Conservation (phyloP, 2,329 filamentous ascomycete genomes). For the Ceratocystis eucalypticola region DNA sequence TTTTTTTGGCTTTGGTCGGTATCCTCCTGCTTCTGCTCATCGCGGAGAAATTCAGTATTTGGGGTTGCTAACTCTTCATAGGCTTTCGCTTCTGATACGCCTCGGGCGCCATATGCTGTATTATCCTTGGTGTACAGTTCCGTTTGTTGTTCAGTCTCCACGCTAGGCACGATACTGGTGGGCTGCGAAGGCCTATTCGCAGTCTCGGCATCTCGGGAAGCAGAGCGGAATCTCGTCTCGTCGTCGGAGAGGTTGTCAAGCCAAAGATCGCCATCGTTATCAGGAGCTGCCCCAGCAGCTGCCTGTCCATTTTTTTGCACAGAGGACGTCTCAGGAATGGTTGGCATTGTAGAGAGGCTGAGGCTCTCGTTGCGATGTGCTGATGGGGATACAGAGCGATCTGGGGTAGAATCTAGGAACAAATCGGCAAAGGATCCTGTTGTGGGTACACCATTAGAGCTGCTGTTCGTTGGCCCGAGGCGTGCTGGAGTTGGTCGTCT, state of each 20-base stretch:
- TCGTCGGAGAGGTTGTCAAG: slow-evolving; percentile 31
- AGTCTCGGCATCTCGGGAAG: not conserved
- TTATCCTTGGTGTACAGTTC: not conserved
- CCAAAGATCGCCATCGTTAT: slow-evolving; percentile 35
- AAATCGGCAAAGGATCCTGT: slow-evolving; percentile 6
- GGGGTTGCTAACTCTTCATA: too few species aligned
- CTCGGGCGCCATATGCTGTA: not conserved
- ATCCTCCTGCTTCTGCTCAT: too few species aligned
- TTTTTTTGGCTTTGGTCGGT: too few species aligned
- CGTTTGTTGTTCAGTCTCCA: not conserved
- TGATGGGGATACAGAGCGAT: slow-evolving; percentile 7
- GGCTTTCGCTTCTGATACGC: too few species aligned
- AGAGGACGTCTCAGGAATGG: slow-evolving; percentile 8
- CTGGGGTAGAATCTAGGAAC: slow-evolving; percentile 11
- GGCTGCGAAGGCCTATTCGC: not conserved
- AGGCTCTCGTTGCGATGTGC: not conserved
- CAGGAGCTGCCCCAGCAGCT: not conserved
- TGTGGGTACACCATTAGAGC: not conserved
- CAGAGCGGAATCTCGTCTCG: slow-evolving; percentile 21
- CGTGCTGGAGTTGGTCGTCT: slow-evolving; percentile 12
- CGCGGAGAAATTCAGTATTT: too few species aligned
- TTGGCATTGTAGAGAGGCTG: not conserved
- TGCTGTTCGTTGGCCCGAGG: not conserved
- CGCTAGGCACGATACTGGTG: not conserved
- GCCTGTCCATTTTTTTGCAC: not conserved